A percentile compares a stretch with the other conserved stretches of the same genome.
These are phyloP conservation scores for Lentinula aciculospora DNA, from an alignment of 768 basidiomycete species.

Conservation along the genomic window DNA sequence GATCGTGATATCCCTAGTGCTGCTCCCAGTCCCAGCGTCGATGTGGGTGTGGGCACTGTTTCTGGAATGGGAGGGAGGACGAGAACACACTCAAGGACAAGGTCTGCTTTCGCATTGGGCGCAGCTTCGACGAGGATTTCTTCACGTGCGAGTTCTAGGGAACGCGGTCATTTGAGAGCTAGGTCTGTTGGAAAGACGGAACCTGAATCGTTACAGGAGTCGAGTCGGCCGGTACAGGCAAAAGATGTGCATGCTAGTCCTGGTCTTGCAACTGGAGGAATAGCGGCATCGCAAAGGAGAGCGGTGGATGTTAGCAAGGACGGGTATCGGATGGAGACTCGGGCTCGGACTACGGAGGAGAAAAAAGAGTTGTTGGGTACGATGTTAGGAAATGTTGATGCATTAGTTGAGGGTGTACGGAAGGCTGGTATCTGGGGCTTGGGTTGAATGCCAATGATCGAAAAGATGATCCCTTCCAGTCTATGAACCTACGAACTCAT, in stretches of 20 bases:
- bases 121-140: neutral
- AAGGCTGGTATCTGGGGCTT: slow-evolving; percentile 88
- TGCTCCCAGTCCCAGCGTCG: neutral
- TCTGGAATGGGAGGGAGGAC: slow-evolving; percentile 7
- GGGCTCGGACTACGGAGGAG: slow-evolving; percentile 63
- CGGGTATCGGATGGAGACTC: slow-evolving; percentile 5
- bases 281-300: neutral
- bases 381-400: slow-evolving; percentile 89
- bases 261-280: neutral
- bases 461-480: slow-evolving; percentile 10
- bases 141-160: neutral
- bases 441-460: slow-evolving; percentile 20
- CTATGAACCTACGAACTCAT: neutral
- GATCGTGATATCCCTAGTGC: neutral
- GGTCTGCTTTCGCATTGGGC: slow-evolving; percentile 9
- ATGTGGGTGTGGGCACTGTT: neutral
- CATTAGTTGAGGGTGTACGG: slow-evolving; percentile 80
- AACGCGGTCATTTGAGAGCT: slow-evolving; percentile 1
- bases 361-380: slow-evolving; percentile 77
- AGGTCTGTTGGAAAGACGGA: slow-evolving; percentile 9
- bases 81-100: slow-evolving; percentile 9
- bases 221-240: neutral
- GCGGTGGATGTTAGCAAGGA: neutral
- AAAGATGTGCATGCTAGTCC: neutral
- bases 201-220: slow-evolving; percentile 10